Percentiles rank a stretch among this genome's conserved stretches.
Evolutionary conservation across 2,329 filamentous ascomycete genomes (phyloP).

Genomic region (Cadophora malorum): DNA sequence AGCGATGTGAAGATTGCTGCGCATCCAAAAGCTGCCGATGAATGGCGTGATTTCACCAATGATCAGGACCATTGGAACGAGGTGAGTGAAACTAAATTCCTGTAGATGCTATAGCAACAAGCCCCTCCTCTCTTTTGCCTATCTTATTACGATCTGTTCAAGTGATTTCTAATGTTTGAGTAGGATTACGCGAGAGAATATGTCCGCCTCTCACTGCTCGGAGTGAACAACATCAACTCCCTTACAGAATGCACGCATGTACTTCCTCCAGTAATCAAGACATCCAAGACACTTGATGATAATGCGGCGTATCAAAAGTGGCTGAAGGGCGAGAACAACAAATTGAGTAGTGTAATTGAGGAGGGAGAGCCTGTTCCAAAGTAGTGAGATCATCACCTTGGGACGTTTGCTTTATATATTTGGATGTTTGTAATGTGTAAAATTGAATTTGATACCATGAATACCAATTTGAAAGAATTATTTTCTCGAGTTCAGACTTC

Average conservation of each 20-base stretch:
- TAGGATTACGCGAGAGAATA: constrained; percentile 60
- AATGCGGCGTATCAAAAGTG: constrained; percentile 3
- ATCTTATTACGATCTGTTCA: not conserved
- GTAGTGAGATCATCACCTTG: not conserved
- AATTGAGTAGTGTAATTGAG: not conserved
- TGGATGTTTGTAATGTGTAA: not conserved
- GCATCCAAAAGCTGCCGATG: constrained; percentile 42
- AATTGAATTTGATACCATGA: not conserved
- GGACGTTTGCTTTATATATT: not conserved
- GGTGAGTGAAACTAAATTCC: constrained; percentile 41
- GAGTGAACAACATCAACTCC: constrained; percentile 61
- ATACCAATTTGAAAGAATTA: not conserved
- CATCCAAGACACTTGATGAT: not conserved
- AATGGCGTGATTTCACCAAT: constrained; percentile 49
- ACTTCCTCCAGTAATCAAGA: constrained; percentile 46
- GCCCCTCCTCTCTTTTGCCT: not conserved
- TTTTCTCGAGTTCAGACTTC: not conserved
- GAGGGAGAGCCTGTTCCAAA: constrained; percentile 11
- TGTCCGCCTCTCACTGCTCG: constrained; percentile 59
- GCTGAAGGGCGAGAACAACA: not conserved
- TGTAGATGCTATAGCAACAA: not conserved
- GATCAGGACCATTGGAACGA: constrained; percentile 51
- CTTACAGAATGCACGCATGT: constrained; percentile 62
- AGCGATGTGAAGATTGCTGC: constrained; percentile 24
- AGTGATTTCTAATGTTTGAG: constrained; percentile 12